Evolutionary conservation across 495 filamentous ascomycete species (phyloP).

Genomic region (Neurospora sp.): DNA sequence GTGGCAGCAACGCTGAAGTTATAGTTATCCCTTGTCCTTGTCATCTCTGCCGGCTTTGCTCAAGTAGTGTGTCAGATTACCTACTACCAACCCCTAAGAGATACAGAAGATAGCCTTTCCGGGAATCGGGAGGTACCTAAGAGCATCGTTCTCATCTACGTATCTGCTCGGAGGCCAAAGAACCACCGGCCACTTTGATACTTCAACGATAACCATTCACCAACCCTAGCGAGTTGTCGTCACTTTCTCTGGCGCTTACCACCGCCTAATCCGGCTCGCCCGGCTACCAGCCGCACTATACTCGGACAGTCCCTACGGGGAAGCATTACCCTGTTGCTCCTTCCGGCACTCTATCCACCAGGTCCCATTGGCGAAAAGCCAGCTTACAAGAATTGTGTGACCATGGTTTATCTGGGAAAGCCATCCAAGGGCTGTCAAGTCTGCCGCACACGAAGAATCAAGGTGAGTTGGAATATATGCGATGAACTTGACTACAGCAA

Average conservation of each 20-base stretch:
- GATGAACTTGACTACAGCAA: neutral
- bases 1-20: neutral
- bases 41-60: neutral
- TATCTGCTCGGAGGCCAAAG: neutral
- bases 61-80: neutral
- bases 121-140: neutral
- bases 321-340: neutral
- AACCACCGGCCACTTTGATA: neutral
- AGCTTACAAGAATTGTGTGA: neutral
- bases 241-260: neutral
- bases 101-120: neutral
- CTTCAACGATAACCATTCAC: neutral
- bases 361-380: neutral
- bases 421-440: constrained; percentile 65
- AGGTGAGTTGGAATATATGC: constrained; percentile 37
- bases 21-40: neutral
- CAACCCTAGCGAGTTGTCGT: neutral
- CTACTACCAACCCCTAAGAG: neutral
- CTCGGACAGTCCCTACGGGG: neutral
- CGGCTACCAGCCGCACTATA: neutral
- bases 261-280: neutral
- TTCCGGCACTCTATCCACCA: neutral
- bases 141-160: neutral
- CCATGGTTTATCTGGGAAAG: constrained; percentile 67
- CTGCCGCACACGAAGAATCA: constrained; percentile 61